These are phyloP conservation scores for Thermoascus crustaceus DNA, from an alignment of 2,329 filamentous ascomycete species.

Conservation along the genomic window DNA sequence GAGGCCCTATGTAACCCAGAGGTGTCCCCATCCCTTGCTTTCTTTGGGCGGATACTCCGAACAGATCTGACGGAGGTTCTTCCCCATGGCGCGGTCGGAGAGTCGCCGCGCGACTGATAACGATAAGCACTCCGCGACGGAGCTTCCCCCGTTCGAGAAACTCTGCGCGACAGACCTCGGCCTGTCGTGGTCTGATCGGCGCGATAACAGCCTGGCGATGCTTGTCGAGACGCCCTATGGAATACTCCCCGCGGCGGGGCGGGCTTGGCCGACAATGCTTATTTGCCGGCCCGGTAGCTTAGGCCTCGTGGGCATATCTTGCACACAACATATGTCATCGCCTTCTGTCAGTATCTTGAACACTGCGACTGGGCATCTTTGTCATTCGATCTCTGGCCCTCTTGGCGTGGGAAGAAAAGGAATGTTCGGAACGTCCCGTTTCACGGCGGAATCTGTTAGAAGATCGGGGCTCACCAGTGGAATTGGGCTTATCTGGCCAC, in stretches of 20 bases:
- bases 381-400: not conserved
- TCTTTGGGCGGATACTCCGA: too few relatives aligned
- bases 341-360: not conserved
- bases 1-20: too few relatives aligned
- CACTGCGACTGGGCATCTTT: not conserved
- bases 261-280: not conserved
- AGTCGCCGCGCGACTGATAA: not conserved
- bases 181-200: not conserved
- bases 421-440: too few relatives aligned
- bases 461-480: too few relatives aligned
- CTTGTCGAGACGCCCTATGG: too few relatives aligned
- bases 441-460: too few relatives aligned
- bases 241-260: too few relatives aligned
- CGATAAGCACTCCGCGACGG: not conserved
- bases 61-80: too few relatives aligned
- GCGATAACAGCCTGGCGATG: not conserved
- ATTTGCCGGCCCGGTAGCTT: not conserved
- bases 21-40: too few relatives aligned
- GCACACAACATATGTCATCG: constrained; percentile 1
- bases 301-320: too few relatives aligned
- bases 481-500: too few relatives aligned
- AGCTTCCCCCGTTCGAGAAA: constrained; percentile 3
- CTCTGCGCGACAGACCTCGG: not conserved
- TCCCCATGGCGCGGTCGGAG: not conserved
- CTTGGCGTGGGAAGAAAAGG: not conserved